Conservation (phyloP, 2,329 filamentous ascomycete genomes). For the Ploettnerulaceae sp. region DNA sequence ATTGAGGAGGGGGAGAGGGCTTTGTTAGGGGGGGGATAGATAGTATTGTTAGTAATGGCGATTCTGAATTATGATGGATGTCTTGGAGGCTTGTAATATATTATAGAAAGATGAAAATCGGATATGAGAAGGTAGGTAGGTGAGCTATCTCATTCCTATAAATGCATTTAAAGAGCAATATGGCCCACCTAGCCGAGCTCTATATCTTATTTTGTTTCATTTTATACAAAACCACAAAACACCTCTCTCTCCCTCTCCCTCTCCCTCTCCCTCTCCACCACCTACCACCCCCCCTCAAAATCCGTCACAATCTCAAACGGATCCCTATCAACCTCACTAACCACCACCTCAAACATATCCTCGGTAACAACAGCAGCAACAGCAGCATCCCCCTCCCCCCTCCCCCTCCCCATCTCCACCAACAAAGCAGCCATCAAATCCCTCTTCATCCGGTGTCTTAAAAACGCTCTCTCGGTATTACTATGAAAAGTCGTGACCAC, state of each 20-base stretch:
- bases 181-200: too few relatives aligned
- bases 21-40: conserved; percentile 29
- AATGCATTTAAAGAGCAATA: too few relatives aligned
- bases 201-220: too few relatives aligned
- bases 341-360: conserved; percentile 47
- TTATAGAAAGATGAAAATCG: background rate
- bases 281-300: background rate
- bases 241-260: too few relatives aligned
- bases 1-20: conserved; percentile 35
- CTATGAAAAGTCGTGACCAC: conserved; percentile 88
- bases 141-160: too few relatives aligned
- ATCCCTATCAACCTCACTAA: conserved; percentile 79
- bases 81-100: background rate
- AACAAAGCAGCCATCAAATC: conserved; percentile 24
- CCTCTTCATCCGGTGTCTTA: conserved; percentile 62
- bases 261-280: background rate
- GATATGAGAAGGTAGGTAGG: too few relatives aligned
- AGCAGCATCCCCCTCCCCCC: conserved; percentile 31
- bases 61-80: background rate
- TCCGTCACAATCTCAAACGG: conserved; percentile 75
- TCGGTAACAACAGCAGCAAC: conserved; percentile 6
- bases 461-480: conserved; percentile 83
- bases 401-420: conserved; percentile 39
- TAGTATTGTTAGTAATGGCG: background rate
- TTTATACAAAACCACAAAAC: too few relatives aligned